phyloP scores from a whole-genome alignment of 139 green algal species.

The Chlamydomonas schloesseri region DNA sequence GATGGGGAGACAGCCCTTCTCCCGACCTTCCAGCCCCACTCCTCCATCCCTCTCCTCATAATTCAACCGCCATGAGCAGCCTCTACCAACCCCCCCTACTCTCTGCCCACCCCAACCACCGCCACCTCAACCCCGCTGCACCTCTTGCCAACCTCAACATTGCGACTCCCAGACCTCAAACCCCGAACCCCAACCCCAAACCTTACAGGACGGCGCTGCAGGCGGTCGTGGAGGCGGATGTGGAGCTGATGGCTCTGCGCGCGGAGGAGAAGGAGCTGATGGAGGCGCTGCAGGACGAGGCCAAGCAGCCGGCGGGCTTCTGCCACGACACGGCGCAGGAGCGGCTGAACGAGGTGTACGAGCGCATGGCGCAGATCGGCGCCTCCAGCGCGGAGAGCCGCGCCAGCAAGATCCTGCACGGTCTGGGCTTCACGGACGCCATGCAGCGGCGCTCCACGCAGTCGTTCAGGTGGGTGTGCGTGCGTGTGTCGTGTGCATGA shows the following conservation, averaged over 20 bases:
- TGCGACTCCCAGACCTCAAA: too few species aligned
- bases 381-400: conserved; percentile 88
- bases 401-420: conserved; percentile 98
- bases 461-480: conserved; percentile 87
- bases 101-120: too few species aligned
- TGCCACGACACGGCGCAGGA: conserved; percentile 54
- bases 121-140: too few species aligned
- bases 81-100: too few species aligned
- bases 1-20: conserved; percentile 19
- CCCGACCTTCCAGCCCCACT: too few species aligned
- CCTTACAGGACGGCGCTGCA: conserved; percentile 70
- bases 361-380: conserved; percentile 88
- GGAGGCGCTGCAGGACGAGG: conserved; percentile 66
- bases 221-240: conserved; percentile 94
- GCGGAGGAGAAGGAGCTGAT: conserved; percentile 84
- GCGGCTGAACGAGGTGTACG: conserved; percentile 94
- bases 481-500: too few species aligned
- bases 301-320: conserved; percentile 46
- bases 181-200: too few species aligned
- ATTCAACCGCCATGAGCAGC: too few species aligned
- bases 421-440: conserved; percentile 90
- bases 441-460: conserved; percentile 92
- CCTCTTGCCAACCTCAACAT: too few species aligned
- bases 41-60: too few species aligned
- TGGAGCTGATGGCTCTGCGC: conserved; percentile 93